These are phyloP conservation scores for Epichloe sibirici DNA, from an alignment of 2,329 filamentous ascomycete genomes.

Conservation along the genomic window DNA sequence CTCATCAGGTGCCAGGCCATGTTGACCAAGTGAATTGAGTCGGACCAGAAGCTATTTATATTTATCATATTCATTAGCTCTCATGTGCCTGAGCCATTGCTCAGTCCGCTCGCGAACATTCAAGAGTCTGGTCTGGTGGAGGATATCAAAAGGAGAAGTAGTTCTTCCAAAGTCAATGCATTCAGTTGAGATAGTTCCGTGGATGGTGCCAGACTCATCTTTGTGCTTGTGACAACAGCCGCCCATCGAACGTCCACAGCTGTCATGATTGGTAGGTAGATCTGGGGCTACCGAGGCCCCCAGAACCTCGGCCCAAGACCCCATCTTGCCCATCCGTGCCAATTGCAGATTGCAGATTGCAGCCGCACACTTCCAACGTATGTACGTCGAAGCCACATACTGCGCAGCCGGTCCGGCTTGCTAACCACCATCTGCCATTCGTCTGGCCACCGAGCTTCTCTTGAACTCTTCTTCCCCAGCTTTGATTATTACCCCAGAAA, in stretches of 20 bases:
- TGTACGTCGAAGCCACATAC: background rate
- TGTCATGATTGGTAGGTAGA: background rate
- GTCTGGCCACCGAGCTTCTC: background rate
- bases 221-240: background rate
- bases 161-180: too few relatives aligned
- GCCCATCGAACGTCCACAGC: background rate
- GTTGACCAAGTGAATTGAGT: too few relatives aligned
- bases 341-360: background rate
- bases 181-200: too few relatives aligned
- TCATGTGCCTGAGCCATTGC: too few relatives aligned
- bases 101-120: too few relatives aligned
- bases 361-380: too few relatives aligned
- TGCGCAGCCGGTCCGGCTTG: constrained; percentile 1
- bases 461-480: background rate
- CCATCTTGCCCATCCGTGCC: background rate
- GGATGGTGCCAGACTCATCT: too few relatives aligned
- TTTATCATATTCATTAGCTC: too few relatives aligned
- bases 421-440: constrained; percentile 1
- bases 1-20: too few relatives aligned
- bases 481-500: background rate
- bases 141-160: too few relatives aligned
- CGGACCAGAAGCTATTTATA: too few relatives aligned
- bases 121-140: too few relatives aligned
- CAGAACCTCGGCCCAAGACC: constrained; percentile 9
- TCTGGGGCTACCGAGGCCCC: constrained; percentile 12